Evolutionary conservation across 2,329 filamentous ascomycete species (phyloP).

Genomic region (Exophiala bonariae): DNA sequence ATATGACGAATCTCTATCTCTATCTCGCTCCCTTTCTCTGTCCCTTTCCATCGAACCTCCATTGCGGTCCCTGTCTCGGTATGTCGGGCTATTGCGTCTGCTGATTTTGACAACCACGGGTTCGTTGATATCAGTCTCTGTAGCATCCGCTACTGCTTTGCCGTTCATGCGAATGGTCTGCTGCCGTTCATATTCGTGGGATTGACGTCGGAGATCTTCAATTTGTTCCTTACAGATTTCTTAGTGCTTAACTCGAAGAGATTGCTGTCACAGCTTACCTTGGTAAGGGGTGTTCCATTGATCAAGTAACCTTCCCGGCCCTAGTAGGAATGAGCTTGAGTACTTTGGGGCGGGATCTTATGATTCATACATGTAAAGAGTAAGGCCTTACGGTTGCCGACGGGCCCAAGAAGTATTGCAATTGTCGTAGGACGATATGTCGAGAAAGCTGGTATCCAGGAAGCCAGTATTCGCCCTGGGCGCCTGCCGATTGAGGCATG

Average conservation of each 20-base stretch:
- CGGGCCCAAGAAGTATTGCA: constrained; percentile 50
- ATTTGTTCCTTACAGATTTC: constrained; percentile 45
- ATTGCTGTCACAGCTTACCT: constrained; percentile 33
- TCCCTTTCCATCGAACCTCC: background rate
- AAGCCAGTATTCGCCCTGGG: constrained; percentile 46
- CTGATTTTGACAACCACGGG: constrained; percentile 22
- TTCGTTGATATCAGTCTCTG: constrained; percentile 28
- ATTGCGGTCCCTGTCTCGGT: background rate
- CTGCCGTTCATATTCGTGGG: constrained; percentile 48
- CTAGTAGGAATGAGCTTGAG: constrained; percentile 30
- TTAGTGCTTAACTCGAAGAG: background rate
- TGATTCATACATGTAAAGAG: constrained; percentile 44
- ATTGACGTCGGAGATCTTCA: constrained; percentile 48
- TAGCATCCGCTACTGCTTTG: constrained; percentile 13
- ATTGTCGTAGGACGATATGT: constrained; percentile 49
- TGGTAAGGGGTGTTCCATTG: constrained; percentile 46
- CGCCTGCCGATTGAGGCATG: constrained; percentile 18
- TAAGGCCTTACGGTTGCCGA: constrained; percentile 48
- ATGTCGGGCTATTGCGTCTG: constrained; percentile 13
- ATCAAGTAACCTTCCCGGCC: constrained; percentile 52
- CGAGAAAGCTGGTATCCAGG: constrained; percentile 50
- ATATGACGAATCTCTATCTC: constrained; percentile 1
- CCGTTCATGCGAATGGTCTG: constrained; percentile 45
- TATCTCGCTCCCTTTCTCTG: background rate
- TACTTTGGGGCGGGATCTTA: constrained; percentile 2